These are phyloP conservation scores for Blastobotrys petasosporus DNA, from an alignment of 1,139 yeast species.

Conservation along the genomic window DNA sequence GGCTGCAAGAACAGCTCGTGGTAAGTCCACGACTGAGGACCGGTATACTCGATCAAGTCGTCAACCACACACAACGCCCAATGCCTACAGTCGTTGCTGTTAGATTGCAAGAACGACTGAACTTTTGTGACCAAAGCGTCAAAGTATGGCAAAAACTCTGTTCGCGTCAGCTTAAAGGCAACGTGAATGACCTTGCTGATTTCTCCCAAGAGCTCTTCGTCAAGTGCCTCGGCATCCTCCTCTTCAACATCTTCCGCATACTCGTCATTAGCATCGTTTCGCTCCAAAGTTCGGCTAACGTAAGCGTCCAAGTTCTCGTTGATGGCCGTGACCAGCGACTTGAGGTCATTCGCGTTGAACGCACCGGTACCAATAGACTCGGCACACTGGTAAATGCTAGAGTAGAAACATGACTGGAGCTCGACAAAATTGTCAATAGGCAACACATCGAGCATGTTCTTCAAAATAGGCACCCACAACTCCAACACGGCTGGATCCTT, in stretches of 20 bases:
- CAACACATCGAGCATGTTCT: conserved; percentile 62
- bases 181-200: conserved; percentile 72
- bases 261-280: conserved; percentile 62
- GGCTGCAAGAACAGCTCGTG: conserved; percentile 59
- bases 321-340: conserved; percentile 53
- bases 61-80: conserved; percentile 79
- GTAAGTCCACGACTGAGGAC: conserved; percentile 58
- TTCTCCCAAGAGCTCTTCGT: conserved; percentile 83
- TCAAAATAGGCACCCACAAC: conserved; percentile 68
- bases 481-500: conserved; percentile 44
- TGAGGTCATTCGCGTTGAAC: conserved; percentile 53
- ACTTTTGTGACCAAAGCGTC: conserved; percentile 38
- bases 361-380: conserved; percentile 57
- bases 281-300: conserved; percentile 62
- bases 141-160: conserved; percentile 59
- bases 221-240: conserved; percentile 83
- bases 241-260: conserved; percentile 61
- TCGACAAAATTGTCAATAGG: conserved; percentile 81
- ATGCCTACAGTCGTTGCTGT: conserved; percentile 58
- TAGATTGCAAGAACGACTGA: conserved; percentile 43
- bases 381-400: conserved; percentile 63
- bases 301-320: conserved; percentile 60
- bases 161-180: conserved; percentile 58
- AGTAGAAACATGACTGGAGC: conserved; percentile 69
- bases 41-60: conserved; percentile 75